A percentile compares a stretch with the other conserved stretches of the same genome.
phyloP scores from a whole-genome alignment of 768 basidiomycete species.

The Mycena metata region DNA sequence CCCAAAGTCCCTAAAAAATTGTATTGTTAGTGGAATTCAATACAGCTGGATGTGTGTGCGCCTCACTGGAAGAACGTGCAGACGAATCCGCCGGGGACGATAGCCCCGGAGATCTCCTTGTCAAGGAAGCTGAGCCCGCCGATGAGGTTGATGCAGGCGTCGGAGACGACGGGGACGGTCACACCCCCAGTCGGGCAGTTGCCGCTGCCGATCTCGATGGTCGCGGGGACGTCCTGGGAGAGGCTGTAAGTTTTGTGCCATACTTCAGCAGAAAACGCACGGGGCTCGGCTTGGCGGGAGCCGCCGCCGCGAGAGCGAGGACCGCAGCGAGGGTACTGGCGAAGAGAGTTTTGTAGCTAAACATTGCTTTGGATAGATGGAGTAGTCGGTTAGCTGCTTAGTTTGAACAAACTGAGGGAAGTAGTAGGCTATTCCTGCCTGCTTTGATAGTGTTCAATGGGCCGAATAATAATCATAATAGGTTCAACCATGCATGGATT shows the following conservation, averaged over 20 bases:
- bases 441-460: too few relatives aligned
- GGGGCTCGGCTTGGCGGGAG: too few relatives aligned
- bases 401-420: neutral
- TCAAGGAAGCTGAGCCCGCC: too few relatives aligned
- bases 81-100: conserved; percentile 5
- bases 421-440: too few relatives aligned
- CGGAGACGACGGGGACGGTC: conserved; percentile 7
- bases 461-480: too few relatives aligned
- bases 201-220: conserved; percentile 4
- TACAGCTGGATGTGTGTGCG: neutral
- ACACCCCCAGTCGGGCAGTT: neutral
- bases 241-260: neutral
- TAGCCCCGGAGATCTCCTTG: conserved; percentile 9
- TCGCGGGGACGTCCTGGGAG: neutral
- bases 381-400: too few relatives aligned
- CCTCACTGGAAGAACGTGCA: conserved; percentile 18
- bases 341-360: neutral
- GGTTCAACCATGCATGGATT: too few relatives aligned
- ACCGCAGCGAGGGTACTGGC: neutral
- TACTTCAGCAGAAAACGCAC: neutral
- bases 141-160: conserved; percentile 8
- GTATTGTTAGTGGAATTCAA: neutral
- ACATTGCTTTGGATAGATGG: neutral
- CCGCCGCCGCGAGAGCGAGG: neutral
- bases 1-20: neutral